A percentile compares a stretch with the other conserved stretches of the same genome.
Conservation (phyloP, 805 yeast genomes). For the Ogataea neopini region DNA sequence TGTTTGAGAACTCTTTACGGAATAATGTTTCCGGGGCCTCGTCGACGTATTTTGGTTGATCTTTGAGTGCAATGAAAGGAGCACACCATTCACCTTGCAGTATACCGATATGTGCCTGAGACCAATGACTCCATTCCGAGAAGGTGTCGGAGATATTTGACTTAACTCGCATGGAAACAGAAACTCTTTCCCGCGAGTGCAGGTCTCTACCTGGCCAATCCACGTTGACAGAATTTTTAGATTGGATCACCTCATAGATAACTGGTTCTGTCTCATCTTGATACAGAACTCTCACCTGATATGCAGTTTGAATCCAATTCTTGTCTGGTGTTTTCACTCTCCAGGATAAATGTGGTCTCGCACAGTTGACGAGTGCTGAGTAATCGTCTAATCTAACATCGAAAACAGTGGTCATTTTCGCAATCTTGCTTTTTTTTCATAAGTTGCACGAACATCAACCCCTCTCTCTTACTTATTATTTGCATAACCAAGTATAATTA, state of each 20-base stretch:
- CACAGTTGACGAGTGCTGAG: conserved; percentile 2
- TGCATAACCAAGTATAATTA: no score
- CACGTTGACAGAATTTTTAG: conserved; percentile 9
- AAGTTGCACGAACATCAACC: no score
- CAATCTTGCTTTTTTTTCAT: no score
- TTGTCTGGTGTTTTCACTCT: conserved; percentile 6
- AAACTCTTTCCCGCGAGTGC: conserved; percentile 8
- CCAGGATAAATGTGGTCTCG: conserved; percentile 13
- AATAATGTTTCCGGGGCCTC: conserved; percentile 13
- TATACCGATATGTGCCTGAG: conserved; percentile 7
- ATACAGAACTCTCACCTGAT: conserved; percentile 10
- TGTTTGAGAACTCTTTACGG: conserved; percentile 5
- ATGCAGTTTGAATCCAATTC: conserved; percentile 14
- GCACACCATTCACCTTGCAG: conserved; percentile 11
- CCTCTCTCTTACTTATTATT: no score
- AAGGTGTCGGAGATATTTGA: not conserved
- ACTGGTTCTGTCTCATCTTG: conserved; percentile 2
- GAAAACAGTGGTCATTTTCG: not conserved
- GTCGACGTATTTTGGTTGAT: conserved; percentile 8
- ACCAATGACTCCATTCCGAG: not conserved
- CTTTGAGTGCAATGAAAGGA: conserved; percentile 8
- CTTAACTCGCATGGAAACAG: conserved; percentile 13
- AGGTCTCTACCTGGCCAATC: conserved; percentile 17
- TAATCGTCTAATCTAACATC: not conserved
- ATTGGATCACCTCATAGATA: conserved; percentile 6